Evolutionary conservation across 2,329 filamentous ascomycete species (phyloP).

Genomic region (Botrytis byssoidea): DNA sequence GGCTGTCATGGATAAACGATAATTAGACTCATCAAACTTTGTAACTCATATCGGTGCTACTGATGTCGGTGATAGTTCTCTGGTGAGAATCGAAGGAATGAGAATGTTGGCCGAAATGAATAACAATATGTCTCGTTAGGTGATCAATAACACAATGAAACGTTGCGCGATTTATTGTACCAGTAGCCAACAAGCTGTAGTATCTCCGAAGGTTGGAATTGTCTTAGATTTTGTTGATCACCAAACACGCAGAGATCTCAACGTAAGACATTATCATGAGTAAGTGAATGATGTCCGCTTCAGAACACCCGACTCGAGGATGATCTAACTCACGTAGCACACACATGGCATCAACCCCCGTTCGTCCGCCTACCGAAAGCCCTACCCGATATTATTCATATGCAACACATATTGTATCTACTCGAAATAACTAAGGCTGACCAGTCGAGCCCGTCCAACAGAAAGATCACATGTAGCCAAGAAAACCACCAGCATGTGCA

Average conservation of each 20-base stretch:
- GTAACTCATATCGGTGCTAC: background rate
- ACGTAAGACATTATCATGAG: background rate
- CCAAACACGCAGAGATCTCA: constrained; percentile 2
- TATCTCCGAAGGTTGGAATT: background rate
- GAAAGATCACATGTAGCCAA: background rate
- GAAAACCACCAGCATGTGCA: background rate
- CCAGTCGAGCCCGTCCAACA: background rate
- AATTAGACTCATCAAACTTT: constrained; percentile 2
- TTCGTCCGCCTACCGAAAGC: constrained; percentile 15
- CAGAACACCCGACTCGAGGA: constrained; percentile 3
- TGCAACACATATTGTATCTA: constrained; percentile 6
- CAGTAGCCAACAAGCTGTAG: background rate
- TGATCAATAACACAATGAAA: background rate
- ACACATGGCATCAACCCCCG: background rate
- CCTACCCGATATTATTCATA: constrained; percentile 14
- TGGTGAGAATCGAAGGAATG: background rate
- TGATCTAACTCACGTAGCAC: background rate
- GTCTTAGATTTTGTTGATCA: background rate
- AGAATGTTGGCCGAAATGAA: background rate
- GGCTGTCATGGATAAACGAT: background rate
- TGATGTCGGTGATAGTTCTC: background rate
- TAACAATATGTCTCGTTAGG: background rate
- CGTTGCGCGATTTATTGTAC: background rate
- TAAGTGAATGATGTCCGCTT: background rate
- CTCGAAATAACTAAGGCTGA: constrained; percentile 17